phyloP scores from a whole-genome alignment of 495 filamentous ascomycete genomes.

The Melanomma pulvis-pyrius region DNA sequence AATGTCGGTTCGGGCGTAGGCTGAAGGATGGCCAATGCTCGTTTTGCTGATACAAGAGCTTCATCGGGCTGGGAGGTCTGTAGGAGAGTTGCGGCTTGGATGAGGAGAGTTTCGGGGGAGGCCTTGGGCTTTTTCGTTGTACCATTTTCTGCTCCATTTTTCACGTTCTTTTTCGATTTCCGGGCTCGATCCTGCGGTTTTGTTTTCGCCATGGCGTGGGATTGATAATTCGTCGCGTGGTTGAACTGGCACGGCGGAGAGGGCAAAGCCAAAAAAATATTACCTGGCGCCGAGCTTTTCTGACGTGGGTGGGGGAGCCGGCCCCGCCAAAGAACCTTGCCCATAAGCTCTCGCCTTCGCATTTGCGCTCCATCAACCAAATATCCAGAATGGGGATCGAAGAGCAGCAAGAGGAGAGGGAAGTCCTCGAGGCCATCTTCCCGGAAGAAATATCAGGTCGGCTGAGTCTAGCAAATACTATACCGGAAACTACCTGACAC shows the following conservation, averaged over 20 bases:
- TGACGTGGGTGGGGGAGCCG: neutral
- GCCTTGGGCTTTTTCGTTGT: slow-evolving; percentile 35
- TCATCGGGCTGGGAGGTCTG: slow-evolving; percentile 70
- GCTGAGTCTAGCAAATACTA: slow-evolving; percentile 19
- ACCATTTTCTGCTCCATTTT: slow-evolving; percentile 22
- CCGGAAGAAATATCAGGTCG: slow-evolving; percentile 94
- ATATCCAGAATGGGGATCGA: slow-evolving; percentile 74
- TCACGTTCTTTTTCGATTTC: slow-evolving; percentile 34
- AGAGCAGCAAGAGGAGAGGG: slow-evolving; percentile 93
- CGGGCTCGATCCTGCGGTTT: slow-evolving; percentile 34
- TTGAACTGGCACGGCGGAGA: neutral
- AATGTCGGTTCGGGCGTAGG: slow-evolving; percentile 48
- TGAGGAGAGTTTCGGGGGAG: slow-evolving; percentile 55
- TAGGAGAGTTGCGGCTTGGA: slow-evolving; percentile 67
- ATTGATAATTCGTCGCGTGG: neutral
- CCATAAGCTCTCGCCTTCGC: neutral
- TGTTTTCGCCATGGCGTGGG: slow-evolving; percentile 43
- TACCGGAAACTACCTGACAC: neutral
- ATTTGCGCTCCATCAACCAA: neutral
- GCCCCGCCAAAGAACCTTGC: slow-evolving; percentile 17
- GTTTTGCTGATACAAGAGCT: slow-evolving; percentile 66
- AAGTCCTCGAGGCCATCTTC: slow-evolving; percentile 97
- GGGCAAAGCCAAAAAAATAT: neutral
- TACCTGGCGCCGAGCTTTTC: neutral
- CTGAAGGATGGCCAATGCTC: slow-evolving; percentile 59